A percentile compares a stretch with the other conserved stretches of the same genome.
Evolutionary conservation across 1,139 yeast genomes (phyloP).

Genomic region (Pichia cactophila): DNA sequence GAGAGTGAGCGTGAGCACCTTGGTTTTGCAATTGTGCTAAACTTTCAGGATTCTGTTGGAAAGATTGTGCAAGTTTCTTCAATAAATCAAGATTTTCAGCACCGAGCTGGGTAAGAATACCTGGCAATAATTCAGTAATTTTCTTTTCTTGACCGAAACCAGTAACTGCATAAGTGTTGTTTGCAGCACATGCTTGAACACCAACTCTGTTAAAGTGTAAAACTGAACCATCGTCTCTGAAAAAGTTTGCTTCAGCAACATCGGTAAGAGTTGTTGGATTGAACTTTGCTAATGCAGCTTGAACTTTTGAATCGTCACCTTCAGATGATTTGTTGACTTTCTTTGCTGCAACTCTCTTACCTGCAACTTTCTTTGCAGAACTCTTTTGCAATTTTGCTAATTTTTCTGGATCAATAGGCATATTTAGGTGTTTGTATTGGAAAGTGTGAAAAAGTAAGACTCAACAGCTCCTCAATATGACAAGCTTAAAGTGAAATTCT

Average conservation of each 20-base stretch:
- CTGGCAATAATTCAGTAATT: slow-evolving; percentile 89
- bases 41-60: slow-evolving; percentile 46
- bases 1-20: slow-evolving; percentile 25
- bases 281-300: slow-evolving; percentile 82
- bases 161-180: slow-evolving; percentile 91
- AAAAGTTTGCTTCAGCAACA: slow-evolving; percentile 95
- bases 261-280: slow-evolving; percentile 84
- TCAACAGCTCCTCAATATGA: neutral
- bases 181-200: slow-evolving; percentile 86
- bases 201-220: slow-evolving; percentile 93
- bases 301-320: slow-evolving; percentile 85
- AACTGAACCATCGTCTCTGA: slow-evolving; percentile 93
- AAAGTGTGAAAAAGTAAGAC: neutral
- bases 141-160: slow-evolving; percentile 94
- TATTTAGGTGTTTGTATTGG: slow-evolving; percentile 20
- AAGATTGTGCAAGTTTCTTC: slow-evolving; percentile 83
- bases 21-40: slow-evolving; percentile 35
- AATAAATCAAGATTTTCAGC: slow-evolving; percentile 90
- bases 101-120: slow-evolving; percentile 93
- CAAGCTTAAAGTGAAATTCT: neutral
- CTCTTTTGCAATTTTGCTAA: slow-evolving; percentile 77
- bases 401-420: slow-evolving; percentile 86
- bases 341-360: slow-evolving; percentile 81
- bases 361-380: slow-evolving; percentile 74
- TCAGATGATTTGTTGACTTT: slow-evolving; percentile 54